These are phyloP conservation scores for Esteya vermicola DNA, from an alignment of 2,329 filamentous ascomycete genomes.

Conservation along the genomic window DNA sequence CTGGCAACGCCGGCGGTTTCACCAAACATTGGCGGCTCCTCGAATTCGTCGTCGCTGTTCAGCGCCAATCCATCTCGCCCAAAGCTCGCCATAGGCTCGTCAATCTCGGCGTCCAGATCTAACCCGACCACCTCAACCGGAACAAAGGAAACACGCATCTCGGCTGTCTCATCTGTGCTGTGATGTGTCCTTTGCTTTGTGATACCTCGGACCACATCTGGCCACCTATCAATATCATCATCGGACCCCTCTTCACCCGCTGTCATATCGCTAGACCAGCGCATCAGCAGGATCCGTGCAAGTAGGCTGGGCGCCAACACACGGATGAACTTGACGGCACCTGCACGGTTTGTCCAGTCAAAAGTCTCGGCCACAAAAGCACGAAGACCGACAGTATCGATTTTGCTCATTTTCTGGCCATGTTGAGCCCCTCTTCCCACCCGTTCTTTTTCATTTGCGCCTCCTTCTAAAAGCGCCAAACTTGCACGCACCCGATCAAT, in stretches of 20 bases:
- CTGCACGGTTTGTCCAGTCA: slow-evolving; percentile 67
- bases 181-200: slow-evolving; percentile 55
- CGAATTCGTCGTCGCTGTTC: slow-evolving; percentile 52
- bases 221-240: not conserved
- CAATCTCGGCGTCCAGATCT: slow-evolving; percentile 56
- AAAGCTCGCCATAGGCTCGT: slow-evolving; percentile 22
- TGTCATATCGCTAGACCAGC: not conserved
- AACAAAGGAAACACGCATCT: slow-evolving; percentile 65
- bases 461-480: slow-evolving; percentile 43
- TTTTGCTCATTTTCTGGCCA: slow-evolving; percentile 14
- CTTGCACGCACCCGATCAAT: slow-evolving; percentile 40
- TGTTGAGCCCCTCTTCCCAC: no score
- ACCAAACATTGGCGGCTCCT: slow-evolving; percentile 15
- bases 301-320: slow-evolving; percentile 67
- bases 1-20: slow-evolving; percentile 17
- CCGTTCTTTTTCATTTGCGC: no score
- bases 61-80: slow-evolving; percentile 41
- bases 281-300: slow-evolving; percentile 31
- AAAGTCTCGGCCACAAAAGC: slow-evolving; percentile 67
- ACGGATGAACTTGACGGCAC: slow-evolving; percentile 73
- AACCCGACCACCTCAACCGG: slow-evolving; percentile 67
- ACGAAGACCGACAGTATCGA: slow-evolving; percentile 55
- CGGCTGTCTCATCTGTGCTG: slow-evolving; percentile 59
- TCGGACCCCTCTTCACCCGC: slow-evolving; percentile 6
- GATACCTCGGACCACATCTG: slow-evolving; percentile 47